A percentile compares a stretch with the other conserved stretches of the same genome.
Conservation (phyloP, 73 alveolate genomes). For the Tetrahymena borealis region DNA sequence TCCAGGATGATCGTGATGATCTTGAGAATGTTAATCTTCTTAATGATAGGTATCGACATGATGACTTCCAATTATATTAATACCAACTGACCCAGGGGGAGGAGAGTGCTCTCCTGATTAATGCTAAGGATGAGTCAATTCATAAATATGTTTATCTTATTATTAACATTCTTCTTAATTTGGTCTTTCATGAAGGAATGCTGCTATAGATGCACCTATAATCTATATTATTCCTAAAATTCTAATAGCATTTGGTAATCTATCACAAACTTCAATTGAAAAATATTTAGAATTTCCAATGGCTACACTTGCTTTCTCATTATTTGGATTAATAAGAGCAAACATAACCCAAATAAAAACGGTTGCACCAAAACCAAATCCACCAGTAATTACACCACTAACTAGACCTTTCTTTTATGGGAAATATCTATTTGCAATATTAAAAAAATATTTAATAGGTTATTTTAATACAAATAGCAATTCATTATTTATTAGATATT, state of each 20-base stretch:
- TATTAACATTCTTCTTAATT: neutral
- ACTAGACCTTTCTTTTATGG: constrained; percentile 46
- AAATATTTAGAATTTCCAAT: neutral
- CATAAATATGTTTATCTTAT: neutral
- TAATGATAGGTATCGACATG: neutral
- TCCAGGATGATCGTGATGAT: neutral
- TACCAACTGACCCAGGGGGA: neutral
- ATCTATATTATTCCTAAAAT: neutral
- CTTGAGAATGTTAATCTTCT: neutral
- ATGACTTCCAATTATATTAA: neutral
- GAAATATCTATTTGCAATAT: constrained; percentile 6
- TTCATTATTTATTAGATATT: too few species aligned
- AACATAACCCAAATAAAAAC: neutral
- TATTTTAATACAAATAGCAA: too few species aligned
- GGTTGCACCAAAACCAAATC: constrained; percentile 53
- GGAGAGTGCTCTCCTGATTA: neutral
- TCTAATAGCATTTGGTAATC: neutral
- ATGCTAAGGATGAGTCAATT: neutral
- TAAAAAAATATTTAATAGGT: too few species aligned
- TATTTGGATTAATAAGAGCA: neutral
- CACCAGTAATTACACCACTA: constrained; percentile 44
- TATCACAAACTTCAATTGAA: neutral
- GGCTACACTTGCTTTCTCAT: neutral
- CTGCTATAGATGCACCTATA: neutral
- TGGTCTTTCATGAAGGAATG: neutral